phyloP scores from a whole-genome alignment of 305 asterid genomes.

The Striga hermonthica region DNA sequence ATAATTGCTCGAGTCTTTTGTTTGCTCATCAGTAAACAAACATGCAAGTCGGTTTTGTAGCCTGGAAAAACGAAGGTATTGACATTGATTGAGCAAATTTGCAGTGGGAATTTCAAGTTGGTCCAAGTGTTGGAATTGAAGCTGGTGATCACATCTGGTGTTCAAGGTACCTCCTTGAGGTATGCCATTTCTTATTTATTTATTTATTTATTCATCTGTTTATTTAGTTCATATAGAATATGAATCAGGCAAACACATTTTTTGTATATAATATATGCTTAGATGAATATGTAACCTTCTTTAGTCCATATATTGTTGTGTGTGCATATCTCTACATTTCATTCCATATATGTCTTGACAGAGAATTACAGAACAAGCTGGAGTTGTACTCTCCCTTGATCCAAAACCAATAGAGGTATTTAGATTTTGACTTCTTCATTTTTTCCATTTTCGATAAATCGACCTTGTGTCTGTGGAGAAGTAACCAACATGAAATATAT shows the following conservation, averaged over 20 bases:
- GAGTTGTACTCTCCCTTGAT: conserved; percentile 85
- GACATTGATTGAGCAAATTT: conserved; percentile 11
- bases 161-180: conserved; percentile 95
- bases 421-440: neutral
- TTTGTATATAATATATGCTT: neutral
- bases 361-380: conserved; percentile 98
- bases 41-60: neutral
- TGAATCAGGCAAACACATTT: neutral
- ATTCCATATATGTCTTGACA: conserved; percentile 35
- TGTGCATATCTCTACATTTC: conserved; percentile 16
- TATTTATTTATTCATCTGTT: too few species aligned
- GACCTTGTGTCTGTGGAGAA: neutral
- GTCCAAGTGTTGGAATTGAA: conserved; percentile 92
- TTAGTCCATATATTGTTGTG: too few species aligned
- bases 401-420: conserved; percentile 91
- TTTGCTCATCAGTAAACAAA: neutral
- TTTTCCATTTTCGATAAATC: neutral
- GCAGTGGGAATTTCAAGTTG: conserved; percentile 99
- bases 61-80: conserved; percentile 16
- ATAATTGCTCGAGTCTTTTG: conserved; percentile 25
- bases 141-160: conserved; percentile 97
- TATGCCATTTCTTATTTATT: conserved; percentile 29
- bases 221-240: neutral
- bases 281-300: neutral
- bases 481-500: conserved; percentile 12